Percentiles rank a stretch among this genome's conserved stretches.
Conservation (phyloP, 2,329 filamentous ascomycete species). For the Penicillium sclerotiorum region DNA sequence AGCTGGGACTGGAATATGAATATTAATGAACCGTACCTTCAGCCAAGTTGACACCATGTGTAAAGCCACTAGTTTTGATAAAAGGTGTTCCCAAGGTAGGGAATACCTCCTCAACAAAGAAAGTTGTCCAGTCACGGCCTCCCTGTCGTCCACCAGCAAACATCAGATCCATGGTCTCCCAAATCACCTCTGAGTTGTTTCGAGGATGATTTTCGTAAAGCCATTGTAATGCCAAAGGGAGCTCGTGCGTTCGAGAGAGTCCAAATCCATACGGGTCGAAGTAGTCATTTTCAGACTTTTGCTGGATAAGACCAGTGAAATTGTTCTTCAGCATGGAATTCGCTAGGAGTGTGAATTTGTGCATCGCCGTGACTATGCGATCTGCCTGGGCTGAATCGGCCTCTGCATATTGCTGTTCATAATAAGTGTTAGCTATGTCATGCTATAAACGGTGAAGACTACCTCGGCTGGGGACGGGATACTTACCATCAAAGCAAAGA, state of each 20-base stretch:
- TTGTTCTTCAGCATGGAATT: background rate
- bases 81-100: background rate
- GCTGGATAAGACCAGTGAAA: background rate
- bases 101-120: background rate
- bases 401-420: background rate
- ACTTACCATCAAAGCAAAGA: background rate
- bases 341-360: background rate
- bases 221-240: background rate
- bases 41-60: background rate
- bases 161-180: background rate
- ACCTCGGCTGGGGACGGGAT: too few relatives aligned
- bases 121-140: background rate
- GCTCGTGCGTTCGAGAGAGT: background rate
- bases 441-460: too few relatives aligned
- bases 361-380: background rate
- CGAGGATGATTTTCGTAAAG: background rate
- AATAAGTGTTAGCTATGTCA: too few relatives aligned
- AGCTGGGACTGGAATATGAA: background rate
- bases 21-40: background rate
- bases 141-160: background rate
- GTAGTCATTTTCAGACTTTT: background rate
- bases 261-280: background rate
- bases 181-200: background rate
- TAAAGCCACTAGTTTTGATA: background rate
- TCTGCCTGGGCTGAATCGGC: background rate